These are phyloP conservation scores for Xenosphaeropsis pyriputrescens DNA, from an alignment of 2,329 filamentous ascomycete species.

Conservation along the genomic window DNA sequence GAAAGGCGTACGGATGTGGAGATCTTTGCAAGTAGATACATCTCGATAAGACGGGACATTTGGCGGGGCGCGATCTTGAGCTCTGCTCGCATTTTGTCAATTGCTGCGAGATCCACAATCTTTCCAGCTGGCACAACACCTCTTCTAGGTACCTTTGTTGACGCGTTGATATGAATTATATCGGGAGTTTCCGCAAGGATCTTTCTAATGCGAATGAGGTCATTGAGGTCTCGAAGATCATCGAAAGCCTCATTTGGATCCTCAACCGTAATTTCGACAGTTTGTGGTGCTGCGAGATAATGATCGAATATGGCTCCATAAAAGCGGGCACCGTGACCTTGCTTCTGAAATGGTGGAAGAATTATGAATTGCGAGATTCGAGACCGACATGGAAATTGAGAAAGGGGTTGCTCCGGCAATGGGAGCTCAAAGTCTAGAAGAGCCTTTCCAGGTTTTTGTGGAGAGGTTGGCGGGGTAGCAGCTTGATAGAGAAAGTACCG, in stretches of 20 bases:
- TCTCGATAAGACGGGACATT: slow-evolving; percentile 60
- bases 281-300: slow-evolving; percentile 51
- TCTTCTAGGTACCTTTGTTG: slow-evolving; percentile 30
- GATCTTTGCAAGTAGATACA: slow-evolving; percentile 53
- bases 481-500: slow-evolving; percentile 58
- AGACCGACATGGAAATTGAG: slow-evolving; percentile 58
- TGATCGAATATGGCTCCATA: slow-evolving; percentile 67
- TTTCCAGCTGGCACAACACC: slow-evolving; percentile 30
- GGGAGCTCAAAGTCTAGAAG: slow-evolving; percentile 24
- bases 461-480: slow-evolving; percentile 25
- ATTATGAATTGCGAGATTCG: slow-evolving; percentile 91
- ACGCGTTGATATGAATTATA: slow-evolving; percentile 36
- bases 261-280: slow-evolving; percentile 80
- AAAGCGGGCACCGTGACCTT: slow-evolving; percentile 64
- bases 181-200: slow-evolving; percentile 36
- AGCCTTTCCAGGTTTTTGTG: slow-evolving; percentile 13
- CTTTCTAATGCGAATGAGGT: slow-evolving; percentile 49
- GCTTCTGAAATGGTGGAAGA: slow-evolving; percentile 71
- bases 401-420: slow-evolving; percentile 22
- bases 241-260: slow-evolving; percentile 85
- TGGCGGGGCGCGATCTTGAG: slow-evolving; percentile 66
- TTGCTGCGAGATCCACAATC: slow-evolving; percentile 41
- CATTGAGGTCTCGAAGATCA: slow-evolving; percentile 61
- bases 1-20: slow-evolving; percentile 39
- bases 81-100: slow-evolving; percentile 40